A percentile compares a stretch with the other conserved stretches of the same genome.
Evolutionary conservation across 2,329 filamentous ascomycete species (phyloP).

Genomic region (Beauveria pseudobassiana): DNA sequence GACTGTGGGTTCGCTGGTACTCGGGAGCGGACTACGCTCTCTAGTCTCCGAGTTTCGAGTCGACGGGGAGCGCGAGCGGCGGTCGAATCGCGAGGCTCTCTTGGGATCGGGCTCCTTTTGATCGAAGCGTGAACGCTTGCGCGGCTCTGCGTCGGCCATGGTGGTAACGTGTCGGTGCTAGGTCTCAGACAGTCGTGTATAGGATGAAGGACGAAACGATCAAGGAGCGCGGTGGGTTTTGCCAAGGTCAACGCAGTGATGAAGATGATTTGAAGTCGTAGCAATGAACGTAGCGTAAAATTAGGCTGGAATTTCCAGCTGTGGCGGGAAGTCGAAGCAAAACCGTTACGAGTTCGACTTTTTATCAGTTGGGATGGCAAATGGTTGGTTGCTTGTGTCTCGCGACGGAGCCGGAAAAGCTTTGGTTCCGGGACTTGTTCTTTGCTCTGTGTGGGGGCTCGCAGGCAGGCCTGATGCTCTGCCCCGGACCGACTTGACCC

Average conservation of each 20-base stretch:
- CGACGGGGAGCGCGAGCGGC: slow-evolving; percentile 79
- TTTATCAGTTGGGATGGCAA: background rate
- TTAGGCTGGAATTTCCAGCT: background rate
- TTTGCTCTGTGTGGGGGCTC: background rate
- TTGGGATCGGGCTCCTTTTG: slow-evolving; percentile 78
- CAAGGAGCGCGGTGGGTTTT: no score
- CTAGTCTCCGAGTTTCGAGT: slow-evolving; percentile 61
- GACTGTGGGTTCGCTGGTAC: slow-evolving; percentile 40
- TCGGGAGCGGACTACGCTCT: slow-evolving; percentile 68
- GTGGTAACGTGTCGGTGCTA: background rate
- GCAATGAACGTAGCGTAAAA: background rate
- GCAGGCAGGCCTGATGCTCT: background rate
- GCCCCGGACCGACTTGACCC: slow-evolving; percentile 1
- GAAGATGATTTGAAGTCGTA: background rate
- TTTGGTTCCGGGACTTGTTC: background rate
- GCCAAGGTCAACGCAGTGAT: background rate
- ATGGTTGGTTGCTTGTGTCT: background rate
- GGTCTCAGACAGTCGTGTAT: background rate
- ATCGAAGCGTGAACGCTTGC: slow-evolving; percentile 90
- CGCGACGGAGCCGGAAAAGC: slow-evolving; percentile 5
- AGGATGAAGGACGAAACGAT: background rate
- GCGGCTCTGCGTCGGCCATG: slow-evolving; percentile 64
- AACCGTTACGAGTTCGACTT: background rate
- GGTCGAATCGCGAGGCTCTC: slow-evolving; percentile 75
- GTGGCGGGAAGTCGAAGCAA: background rate